Evolutionary conservation across 2,329 filamentous ascomycete genomes (phyloP), one percentile per base, ranked within the genome.

Genomic region (Hymenoscyphus fructigenus): DNA sequence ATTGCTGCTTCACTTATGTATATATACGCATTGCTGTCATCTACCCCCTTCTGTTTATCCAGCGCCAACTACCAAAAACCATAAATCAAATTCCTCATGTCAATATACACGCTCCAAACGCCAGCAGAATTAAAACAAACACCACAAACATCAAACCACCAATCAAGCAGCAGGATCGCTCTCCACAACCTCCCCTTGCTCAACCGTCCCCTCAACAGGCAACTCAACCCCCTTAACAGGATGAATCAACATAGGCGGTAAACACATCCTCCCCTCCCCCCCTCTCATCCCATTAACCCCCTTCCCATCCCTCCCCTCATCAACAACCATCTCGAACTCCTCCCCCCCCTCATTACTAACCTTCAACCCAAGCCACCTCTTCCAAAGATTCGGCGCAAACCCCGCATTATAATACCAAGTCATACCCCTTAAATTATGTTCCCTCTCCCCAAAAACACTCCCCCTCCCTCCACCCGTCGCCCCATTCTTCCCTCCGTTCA

Each of bases 321-420:
- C 78, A 36, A 79, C 82, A 3, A 83, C 84, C 67, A 85, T 77
- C 78, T 95, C 92, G 70, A 90, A 88, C 77, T 90, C 84, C 72
- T 93, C 90, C 28, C 91, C 92, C 12, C 90, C 90, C 63, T 91
- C 89, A 69, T 91, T 90, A 74, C 92, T 88, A 41, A 94, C 89
- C 69, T 85, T 87, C 73, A 94, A 87, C 1, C 93, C 93, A 41
- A 97, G 79, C 94, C 94, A 98, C 66, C 92, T 84, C 59, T 87
- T 84, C 81, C 95, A 97, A 73, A 98, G 74, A 68, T 92, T 92
- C 2, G 88, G 85, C 6, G 91, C 88, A 74, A 97, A 97, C 1
- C 88, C 87, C 0, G 91, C 90, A 70, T 93, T 91, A 78, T 96
- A 97, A 78, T 95, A 97, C 93, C 93, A 98, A 23, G 89, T 92